Evolutionary conservation across 2,329 filamentous ascomycete species (phyloP).

Genomic region (Paecilomyces variotii): DNA sequence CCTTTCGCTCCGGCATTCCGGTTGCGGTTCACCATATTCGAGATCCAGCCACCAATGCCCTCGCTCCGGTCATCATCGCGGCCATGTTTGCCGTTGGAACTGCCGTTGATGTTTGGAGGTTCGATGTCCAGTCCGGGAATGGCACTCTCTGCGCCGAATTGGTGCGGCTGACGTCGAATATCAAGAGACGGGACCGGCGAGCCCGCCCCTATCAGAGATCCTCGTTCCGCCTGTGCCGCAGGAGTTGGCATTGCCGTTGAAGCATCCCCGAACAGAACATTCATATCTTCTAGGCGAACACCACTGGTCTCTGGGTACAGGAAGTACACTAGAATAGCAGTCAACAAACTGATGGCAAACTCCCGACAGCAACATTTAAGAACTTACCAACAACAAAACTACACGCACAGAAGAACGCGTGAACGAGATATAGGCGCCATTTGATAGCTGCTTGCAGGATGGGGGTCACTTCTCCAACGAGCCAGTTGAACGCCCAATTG

Average conservation of each 20-base stretch:
- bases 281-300: conserved; percentile 94
- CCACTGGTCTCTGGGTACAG: conserved; percentile 96
- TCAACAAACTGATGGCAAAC: not conserved
- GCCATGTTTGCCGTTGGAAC: conserved; percentile 43
- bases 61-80: conserved; percentile 36
- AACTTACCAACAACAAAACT: conserved; percentile 92
- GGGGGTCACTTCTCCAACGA: conserved; percentile 91
- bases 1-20: conserved; percentile 28
- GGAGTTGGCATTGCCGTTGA: conserved; percentile 77
- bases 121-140: conserved; percentile 79
- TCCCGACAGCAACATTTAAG: not conserved
- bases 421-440: conserved; percentile 89
- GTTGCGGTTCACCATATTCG: conserved; percentile 54
- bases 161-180: conserved; percentile 45
- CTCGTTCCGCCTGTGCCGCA: conserved; percentile 65
- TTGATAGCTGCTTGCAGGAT: conserved; percentile 84
- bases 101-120: conserved; percentile 55
- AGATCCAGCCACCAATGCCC: conserved; percentile 63
- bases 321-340: conserved; percentile 66
- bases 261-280: conserved; percentile 85
- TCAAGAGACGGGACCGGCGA: conserved; percentile 77
- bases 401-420: conserved; percentile 91
- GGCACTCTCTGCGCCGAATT: conserved; percentile 53
- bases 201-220: conserved; percentile 67
- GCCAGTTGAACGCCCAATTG: conserved; percentile 98